Base-by-base conservation (phyloP, 306 rosid species). In the Cyamopsis tetragonoloba region DNA sequence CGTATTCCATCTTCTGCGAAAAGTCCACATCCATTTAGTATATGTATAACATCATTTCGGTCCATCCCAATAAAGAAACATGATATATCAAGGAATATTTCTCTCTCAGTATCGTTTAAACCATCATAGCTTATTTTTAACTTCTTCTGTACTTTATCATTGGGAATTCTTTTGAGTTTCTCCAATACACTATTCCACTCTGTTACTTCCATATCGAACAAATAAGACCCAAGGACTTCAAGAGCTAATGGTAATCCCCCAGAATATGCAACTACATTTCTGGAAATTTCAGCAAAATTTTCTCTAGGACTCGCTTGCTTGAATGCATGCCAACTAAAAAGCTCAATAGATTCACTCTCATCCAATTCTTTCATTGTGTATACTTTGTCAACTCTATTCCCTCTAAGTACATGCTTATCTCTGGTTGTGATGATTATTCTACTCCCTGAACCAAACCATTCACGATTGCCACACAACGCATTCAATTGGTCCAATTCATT, bases 31-130 rank as follows among this genome's bases (percentile, higher is more conserved):
- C 23, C 42, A 27, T 72, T 17, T 10, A 76, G 14, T 28, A 56
- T 30, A 0, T 76, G 38, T 8, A 58, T 51, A 0, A 43, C 68
- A 62, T 48, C 67, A 14, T 27, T 2, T 20, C 4, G 22, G 3
- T 71, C 28, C 59, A 47, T 48, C 1, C 73, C 63, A 5, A 6
- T 27, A 46, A 55, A 70, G 68, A 77, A 70, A 34, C 6, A 64
- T 4, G 68, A 58, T 46, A 77, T 70, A 3, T 77, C 69, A 19
- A 56, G 49, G 30, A 77, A 77, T 26, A 70, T 70, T 13, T 37
- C 3, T 51, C 26, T 54, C 6, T 42, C 47, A 5, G 17, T 42
- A 8, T 50, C 44, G 6, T 2, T 10, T 30, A 78, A 32, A 15
- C 66, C 31, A 12, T 58, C 34, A 26, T 20, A 62, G 19, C 76